Base-by-base conservation (phyloP, 1,139 yeast genomes). In the Casaregolazyma suthepensis region DNA sequence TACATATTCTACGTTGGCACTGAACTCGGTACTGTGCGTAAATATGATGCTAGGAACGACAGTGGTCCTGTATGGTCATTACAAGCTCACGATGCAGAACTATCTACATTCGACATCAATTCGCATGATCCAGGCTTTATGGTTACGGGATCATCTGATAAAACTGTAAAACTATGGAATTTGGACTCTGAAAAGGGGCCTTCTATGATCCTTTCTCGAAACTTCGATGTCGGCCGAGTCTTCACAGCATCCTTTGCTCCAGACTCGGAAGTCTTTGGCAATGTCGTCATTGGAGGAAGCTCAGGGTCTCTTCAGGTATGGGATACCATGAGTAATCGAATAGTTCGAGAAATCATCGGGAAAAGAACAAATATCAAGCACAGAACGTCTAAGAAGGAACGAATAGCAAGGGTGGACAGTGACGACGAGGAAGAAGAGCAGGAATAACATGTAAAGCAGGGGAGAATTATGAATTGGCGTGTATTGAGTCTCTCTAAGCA, bases 41-140 rank as follows among this genome's bases (percentile, higher is more conserved):
- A 94, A 59, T 91, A 87, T 64, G 99, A 93, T 71, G 85, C 88
- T 48, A 82, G 96, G 68, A 43, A 31, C 20, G 46, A 43, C 18
- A 77, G 76, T 46, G 76, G 79, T 52, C 90, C 96, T 23, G 66
- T 93, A 43, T 93, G 99, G 99, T 88, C 96, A 5, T 77, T 93
- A 64, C 96, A 94, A 72, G 99, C 99, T 1, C 99, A 93, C 69
- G 98, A 93, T 71, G 82, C 95, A 3, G 97, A 96, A 56, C 85
- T 93, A 57, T 85, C 97, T 10, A 78, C 94, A 2, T 78, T 94
- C 63, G 86, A 85, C 62, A 78, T 85, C 47, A 90, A 88, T 70
- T 67, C 70, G 37, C 79, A 76, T 66, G 71, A 89, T 49, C 85
- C 85, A 26, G 95, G 95, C 17, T 75, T 87, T 77, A 71, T 93